These are phyloP conservation scores for Podaxis mareebaensis DNA, from an alignment of 768 basidiomycete species.

Conservation along the genomic window DNA sequence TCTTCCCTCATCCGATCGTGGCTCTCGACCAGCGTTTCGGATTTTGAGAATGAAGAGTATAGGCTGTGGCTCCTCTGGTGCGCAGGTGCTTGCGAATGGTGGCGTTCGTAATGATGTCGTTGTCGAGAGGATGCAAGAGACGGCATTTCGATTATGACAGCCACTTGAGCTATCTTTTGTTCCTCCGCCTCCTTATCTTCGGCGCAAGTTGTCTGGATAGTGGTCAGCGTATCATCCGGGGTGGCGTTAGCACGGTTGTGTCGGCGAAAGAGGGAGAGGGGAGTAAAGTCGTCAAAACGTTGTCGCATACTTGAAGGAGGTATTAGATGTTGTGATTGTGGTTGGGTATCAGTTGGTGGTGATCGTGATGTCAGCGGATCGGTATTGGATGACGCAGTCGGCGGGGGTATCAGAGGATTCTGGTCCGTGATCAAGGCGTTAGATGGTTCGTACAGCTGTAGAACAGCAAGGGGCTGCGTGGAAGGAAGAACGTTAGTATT, in stretches of 20 bases:
- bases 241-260: constrained; percentile 23
- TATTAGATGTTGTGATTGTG: neutral
- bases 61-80: neutral
- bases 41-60: constrained; percentile 1
- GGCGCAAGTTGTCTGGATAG: neutral
- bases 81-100: neutral
- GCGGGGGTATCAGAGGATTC: neutral
- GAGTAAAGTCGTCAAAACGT: constrained; percentile 9
- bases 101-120: neutral
- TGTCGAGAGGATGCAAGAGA: constrained; percentile 5
- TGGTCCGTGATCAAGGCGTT: neutral
- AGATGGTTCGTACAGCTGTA: neutral
- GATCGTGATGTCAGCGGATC: neutral
- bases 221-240: neutral
- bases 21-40: neutral
- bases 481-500: neutral
- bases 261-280: constrained; percentile 34
- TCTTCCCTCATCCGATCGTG: constrained; percentile 1
- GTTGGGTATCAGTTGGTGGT: neutral
- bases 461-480: constrained; percentile 3
- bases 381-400: neutral
- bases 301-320: neutral
- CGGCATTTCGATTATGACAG: constrained; percentile 12
- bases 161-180: constrained; percentile 2
- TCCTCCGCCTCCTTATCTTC: neutral